Evolutionary conservation across 2,329 filamentous ascomycete genomes (phyloP), one percentile per base, ranked within the genome.

Genomic region (Ceratocystis albifundus): DNA sequence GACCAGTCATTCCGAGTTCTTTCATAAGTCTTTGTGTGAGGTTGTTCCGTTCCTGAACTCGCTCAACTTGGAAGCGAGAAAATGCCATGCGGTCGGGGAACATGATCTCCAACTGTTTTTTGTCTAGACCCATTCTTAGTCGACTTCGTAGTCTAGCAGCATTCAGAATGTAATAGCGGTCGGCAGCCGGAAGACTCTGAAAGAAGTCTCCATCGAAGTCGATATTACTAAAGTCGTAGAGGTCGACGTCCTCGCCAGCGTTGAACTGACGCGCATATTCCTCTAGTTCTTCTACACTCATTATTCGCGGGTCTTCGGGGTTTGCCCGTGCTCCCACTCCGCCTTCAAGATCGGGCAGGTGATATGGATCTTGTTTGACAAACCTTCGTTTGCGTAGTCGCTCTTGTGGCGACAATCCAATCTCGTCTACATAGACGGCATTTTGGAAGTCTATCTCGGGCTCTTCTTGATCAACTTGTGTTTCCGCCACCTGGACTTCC

Each of bases 1-100:
- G 84, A 20, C 84, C 87, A 22, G 86, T 87, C 89, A 96, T 95
- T 45, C 92, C 93, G 71, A 93, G 91, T 71, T 99, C 84, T 71
- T 90, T 85, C 94, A 99, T 99, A 66, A 99, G 78, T 48, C 93
- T 83, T 74, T 99, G 94, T 0, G 95, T 99, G 36, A 99, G 81
- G 69, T 96, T 89, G 72, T 99, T 99, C 62, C 95, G 82, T 76
- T 99, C 93, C 70, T 83, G 85, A 10, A 97, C 95, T 67, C 94
- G 82, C 73, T 97, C 94, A 67, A 99, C 96, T 75, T 99, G 94
- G 72, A 99, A 99, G 69, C 82, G 88, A 0, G 92, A 96, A 73
- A 99, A 99, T 0, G 88, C 94, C 91, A 99, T 96, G 30, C 94
- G 85, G 74, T 99, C 88, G 0, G 94, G 93, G 74, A 99, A 99